Conservation (phyloP, 345 rosid genomes). For the Clarkia xantiana region DNA sequence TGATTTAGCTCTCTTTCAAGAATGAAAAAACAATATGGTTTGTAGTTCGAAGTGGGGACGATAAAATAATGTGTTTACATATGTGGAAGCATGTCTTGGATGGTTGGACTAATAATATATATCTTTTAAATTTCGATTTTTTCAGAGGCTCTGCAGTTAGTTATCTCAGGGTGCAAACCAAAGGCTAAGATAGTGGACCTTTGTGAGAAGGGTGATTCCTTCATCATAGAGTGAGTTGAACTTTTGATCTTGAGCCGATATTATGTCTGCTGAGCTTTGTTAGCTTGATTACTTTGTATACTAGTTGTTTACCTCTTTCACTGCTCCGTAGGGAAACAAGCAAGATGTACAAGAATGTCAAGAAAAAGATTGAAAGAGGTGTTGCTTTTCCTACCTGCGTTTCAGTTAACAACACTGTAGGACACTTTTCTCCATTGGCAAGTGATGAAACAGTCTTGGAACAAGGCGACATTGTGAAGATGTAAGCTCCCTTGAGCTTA, state of each 20-base stretch:
- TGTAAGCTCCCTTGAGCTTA: conserved; percentile 34
- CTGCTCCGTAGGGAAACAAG: conserved; percentile 56
- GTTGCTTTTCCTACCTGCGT: conserved; percentile 92
- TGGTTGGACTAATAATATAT: not conserved
- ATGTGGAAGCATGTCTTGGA: too few species aligned
- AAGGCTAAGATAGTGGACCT: conserved; percentile 86
- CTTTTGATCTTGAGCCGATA: not conserved
- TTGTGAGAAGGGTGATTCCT: conserved; percentile 82
- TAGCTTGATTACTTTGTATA: not conserved
- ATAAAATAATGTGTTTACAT: too few species aligned
- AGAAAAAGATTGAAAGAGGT: conserved; percentile 90
- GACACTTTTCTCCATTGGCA: conserved; percentile 88
- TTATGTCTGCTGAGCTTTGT: not conserved
- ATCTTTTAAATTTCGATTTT: not conserved
- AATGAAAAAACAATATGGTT: too few species aligned
- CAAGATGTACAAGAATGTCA: conserved; percentile 80
- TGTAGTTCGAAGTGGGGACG: too few species aligned
- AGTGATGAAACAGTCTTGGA: conserved; percentile 68
- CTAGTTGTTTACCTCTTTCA: not conserved
- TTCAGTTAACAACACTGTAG: conserved; percentile 76
- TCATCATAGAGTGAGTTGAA: conserved; percentile 61
- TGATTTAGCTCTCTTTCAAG: too few species aligned
- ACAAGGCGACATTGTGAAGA: conserved; percentile 80
- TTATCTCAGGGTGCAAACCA: conserved; percentile 63
- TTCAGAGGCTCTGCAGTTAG: conserved; percentile 84